These are phyloP conservation scores for Hepatocystis sp. DNA, from an alignment of 169 alveolate genomes.

Conservation along the genomic window DNA sequence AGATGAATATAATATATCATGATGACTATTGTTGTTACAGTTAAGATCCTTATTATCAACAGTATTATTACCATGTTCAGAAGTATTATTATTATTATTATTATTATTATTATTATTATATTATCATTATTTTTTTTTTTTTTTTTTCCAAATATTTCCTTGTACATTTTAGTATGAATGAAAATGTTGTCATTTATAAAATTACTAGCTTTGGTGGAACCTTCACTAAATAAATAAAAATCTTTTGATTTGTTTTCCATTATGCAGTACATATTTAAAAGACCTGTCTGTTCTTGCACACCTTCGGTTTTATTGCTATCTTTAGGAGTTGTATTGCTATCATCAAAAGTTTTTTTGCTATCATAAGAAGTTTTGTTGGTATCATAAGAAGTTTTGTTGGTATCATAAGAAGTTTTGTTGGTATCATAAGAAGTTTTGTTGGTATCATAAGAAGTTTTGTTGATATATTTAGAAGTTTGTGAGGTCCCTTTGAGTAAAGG, in stretches of 20 bases:
- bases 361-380: too few species aligned
- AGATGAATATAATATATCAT: neutral
- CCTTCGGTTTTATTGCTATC: neutral
- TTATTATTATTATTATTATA: too few species aligned
- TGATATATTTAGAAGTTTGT: too few species aligned
- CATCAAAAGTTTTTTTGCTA: neutral
- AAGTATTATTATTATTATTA: too few species aligned
- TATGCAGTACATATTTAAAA: slow-evolving; percentile 50
- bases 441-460: too few species aligned
- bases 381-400: too few species aligned
- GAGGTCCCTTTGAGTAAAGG: too few species aligned
- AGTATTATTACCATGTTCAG: too few species aligned
- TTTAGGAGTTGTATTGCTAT: neutral
- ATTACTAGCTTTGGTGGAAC: slow-evolving; percentile 60
- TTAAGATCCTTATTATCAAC: too few species aligned
- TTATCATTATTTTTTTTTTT: slow-evolving; percentile 13
- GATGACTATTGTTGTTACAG: too few species aligned
- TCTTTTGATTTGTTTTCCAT: slow-evolving; percentile 41
- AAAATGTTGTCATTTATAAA: slow-evolving; percentile 39
- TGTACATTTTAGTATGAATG: slow-evolving; percentile 57
- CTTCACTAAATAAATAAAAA: slow-evolving; percentile 65
- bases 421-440: too few species aligned
- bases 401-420: too few species aligned
- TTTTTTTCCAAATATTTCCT: slow-evolving; percentile 44
- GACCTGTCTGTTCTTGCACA: slow-evolving; percentile 11